phyloP scores from a whole-genome alignment of 371 early-diverging fungal species.

The Zychaea mexicana region DNA sequence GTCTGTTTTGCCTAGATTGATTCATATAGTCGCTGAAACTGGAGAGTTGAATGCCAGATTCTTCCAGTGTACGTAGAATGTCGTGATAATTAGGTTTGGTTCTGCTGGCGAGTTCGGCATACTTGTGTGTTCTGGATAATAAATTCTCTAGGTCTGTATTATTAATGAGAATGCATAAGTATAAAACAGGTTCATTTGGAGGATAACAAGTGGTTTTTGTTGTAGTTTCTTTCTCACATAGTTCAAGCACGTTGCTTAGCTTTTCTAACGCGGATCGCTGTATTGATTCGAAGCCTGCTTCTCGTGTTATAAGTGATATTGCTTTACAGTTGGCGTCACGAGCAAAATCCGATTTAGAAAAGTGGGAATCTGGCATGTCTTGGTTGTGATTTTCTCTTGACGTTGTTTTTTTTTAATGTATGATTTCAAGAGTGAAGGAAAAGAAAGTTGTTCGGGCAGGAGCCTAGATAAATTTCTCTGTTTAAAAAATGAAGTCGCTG shows the following conservation, averaged over 20 bases:
- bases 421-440: background rate
- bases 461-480: no score
- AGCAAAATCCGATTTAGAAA: slow-evolving; percentile 11
- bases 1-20: slow-evolving; percentile 12
- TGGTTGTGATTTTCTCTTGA: background rate
- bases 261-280: slow-evolving; percentile 47
- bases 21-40: slow-evolving; percentile 39
- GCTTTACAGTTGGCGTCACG: slow-evolving; percentile 22
- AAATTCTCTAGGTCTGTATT: slow-evolving; percentile 55
- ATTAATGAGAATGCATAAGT: background rate
- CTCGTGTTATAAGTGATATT: slow-evolving; percentile 33
- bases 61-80: slow-evolving; percentile 47
- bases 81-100: slow-evolving; percentile 57
- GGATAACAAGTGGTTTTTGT: background rate
- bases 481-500: background rate
- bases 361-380: background rate
- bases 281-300: slow-evolving; percentile 54
- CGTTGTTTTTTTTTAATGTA: background rate
- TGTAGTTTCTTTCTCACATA: slow-evolving; percentile 54
- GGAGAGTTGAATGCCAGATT: slow-evolving; percentile 30
- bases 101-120: slow-evolving; percentile 57
- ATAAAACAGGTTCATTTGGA: background rate
- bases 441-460: background rate
- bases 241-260: slow-evolving; percentile 42
- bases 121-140: slow-evolving; percentile 44